Percentiles rank a stretch among this genome's conserved stretches.
Evolutionary conservation across 108 stramenopile species (phyloP).

Genomic region (Pseudonitzschia delicatissima): DNA sequence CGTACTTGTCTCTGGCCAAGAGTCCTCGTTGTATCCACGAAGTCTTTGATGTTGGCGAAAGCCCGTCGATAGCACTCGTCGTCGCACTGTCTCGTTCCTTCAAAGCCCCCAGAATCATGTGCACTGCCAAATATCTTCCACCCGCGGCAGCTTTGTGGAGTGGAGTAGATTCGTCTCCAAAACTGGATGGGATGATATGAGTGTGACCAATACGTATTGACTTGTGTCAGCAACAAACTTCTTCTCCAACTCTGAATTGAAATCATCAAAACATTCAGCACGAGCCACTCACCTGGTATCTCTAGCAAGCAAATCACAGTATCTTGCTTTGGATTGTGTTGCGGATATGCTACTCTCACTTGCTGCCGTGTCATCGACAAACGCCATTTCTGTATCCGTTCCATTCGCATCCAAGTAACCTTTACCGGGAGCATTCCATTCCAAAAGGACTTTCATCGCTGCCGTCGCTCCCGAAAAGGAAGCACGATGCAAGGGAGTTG

Average conservation of each 20-base stretch:
- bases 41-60: not conserved
- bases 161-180: slow-evolving; percentile 73
- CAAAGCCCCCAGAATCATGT: slow-evolving; percentile 56
- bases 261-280: not conserved
- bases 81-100: not conserved
- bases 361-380: not conserved
- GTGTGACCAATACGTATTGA: no score
- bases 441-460: slow-evolving; percentile 68
- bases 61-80: not conserved
- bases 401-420: no score
- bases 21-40: slow-evolving; percentile 33
- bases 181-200: slow-evolving; percentile 20
- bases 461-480: slow-evolving; percentile 76
- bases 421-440: no score
- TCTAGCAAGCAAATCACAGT: slow-evolving; percentile 47
- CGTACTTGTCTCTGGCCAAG: slow-evolving; percentile 15
- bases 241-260: not conserved
- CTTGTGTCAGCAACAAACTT: no score
- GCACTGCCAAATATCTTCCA: slow-evolving; percentile 73
- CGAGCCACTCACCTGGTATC: slow-evolving; percentile 36
- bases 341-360: not conserved
- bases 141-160: slow-evolving; percentile 85
- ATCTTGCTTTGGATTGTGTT: not conserved
- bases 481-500: slow-evolving; percentile 82
- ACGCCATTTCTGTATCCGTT: no score